Base-by-base conservation (phyloP, 2,329 filamentous ascomycete genomes). In the Pochonia chlamydosporia region DNA sequence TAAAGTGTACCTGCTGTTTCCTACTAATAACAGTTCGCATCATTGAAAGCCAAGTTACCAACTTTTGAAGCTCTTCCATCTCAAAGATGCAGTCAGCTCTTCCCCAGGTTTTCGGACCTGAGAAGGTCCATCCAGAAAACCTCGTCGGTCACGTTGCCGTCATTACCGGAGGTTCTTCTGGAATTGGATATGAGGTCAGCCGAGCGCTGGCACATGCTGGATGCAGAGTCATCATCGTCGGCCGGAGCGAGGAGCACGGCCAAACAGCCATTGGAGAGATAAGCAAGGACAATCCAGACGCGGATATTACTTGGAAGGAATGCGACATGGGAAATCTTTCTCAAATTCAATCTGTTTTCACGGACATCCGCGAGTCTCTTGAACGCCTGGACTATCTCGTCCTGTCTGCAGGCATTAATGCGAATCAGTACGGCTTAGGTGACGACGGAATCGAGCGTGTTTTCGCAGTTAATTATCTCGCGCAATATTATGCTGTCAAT, bases 381-480 rank as follows among this genome's bases (percentile, higher is more conserved):
- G 56, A 65, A 2, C 56, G 69, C 2, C 55, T 74, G 9, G 69
- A 73, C 49, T 61, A 70, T 56, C 56, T 72, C n/a, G 65, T 72
- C 1, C 54, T 71, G 1, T 68, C 63, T 0, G 69, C 70, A 0
- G 70, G 70, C 4, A 72, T 73, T 49, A 73, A 72, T 50, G 62
- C 59, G 0, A 70, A 69, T 44, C 57, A 65, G 46, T 72, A 63
- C 54, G 63, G 55, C 1, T 46, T 64, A 1, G 64, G 66, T 14
- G 35, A 53, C 1, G 70, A 73, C 42, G 63, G 64, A 0, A 69
- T 73, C 42, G 71, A 74, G 30, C 60, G 67, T 4, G 65, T 69
- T 48, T 74, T 74, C 50, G 63, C 63, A 1, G 68, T 74, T 4
- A 74, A 73, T 44, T 73, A 62, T 49, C 60, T 74, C 1, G 70